Evolutionary conservation across 73 alveolate genomes (phyloP).

Genomic region (Paramecium octaurelia): DNA sequence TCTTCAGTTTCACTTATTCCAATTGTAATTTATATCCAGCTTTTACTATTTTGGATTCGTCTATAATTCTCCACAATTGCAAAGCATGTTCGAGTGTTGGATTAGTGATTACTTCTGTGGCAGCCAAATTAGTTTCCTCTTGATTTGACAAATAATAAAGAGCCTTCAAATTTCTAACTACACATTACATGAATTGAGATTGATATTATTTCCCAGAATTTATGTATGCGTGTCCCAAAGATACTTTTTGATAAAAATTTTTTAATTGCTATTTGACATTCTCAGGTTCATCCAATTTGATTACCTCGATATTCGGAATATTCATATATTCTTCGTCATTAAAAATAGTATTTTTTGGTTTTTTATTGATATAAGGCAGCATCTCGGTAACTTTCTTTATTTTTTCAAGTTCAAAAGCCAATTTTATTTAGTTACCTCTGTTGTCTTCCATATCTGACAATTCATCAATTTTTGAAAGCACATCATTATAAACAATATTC

Average conservation of each 20-base stretch:
- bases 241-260: background rate
- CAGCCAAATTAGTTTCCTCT: background rate
- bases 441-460: background rate
- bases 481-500: background rate
- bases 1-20: background rate
- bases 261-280: background rate
- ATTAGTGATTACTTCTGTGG: background rate
- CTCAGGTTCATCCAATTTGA: background rate
- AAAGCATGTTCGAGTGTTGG: conserved; percentile 10
- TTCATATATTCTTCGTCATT: background rate
- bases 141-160: background rate
- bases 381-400: background rate
- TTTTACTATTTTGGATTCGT: conserved; percentile 7
- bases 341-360: background rate
- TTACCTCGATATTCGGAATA: background rate
- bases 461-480: background rate
- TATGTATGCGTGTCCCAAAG: conserved; percentile 15
- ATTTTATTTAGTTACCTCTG: background rate
- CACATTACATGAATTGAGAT: background rate
- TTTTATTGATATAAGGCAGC: conserved; percentile 1
- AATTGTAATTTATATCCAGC: background rate
- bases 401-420: background rate
- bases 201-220: background rate
- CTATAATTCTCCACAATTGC: conserved; percentile 23
- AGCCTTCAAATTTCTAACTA: background rate